Evolutionary conservation across 2,329 filamentous ascomycete species (phyloP).

Genomic region (Cladophialophora exuberans): DNA sequence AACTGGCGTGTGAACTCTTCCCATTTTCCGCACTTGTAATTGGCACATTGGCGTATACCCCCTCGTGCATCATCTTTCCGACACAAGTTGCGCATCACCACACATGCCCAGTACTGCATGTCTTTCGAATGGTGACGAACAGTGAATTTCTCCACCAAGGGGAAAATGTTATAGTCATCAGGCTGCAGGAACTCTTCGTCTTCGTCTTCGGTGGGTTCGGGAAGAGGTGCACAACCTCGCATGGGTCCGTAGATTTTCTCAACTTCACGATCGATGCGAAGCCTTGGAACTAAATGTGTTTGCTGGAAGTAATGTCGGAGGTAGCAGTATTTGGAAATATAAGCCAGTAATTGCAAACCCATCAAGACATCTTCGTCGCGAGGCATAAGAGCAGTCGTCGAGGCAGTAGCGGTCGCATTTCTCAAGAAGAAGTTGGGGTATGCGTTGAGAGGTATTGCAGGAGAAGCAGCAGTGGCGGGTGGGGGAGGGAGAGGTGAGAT

Average conservation of each 20-base stretch:
- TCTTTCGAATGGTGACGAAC: constrained; percentile 92
- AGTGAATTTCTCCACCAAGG: constrained; percentile 96
- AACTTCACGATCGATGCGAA: constrained; percentile 87
- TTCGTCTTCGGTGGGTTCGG: constrained; percentile 62
- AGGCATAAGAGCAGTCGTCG: constrained; percentile 87
- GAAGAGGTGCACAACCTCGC: constrained; percentile 40
- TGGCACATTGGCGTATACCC: constrained; percentile 94
- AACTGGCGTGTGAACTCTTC: constrained; percentile 96
- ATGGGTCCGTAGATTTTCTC: constrained; percentile 75
- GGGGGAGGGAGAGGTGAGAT: constrained; percentile 73
- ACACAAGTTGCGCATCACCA: constrained; percentile 98
- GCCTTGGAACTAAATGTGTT: constrained; percentile 87
- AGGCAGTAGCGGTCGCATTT: constrained; percentile 67
- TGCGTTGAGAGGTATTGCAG: constrained; percentile 70
- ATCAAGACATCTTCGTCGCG: constrained; percentile 97
- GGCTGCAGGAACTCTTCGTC: constrained; percentile 88
- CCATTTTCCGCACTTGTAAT: constrained; percentile 98
- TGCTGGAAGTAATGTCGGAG: constrained; percentile 92
- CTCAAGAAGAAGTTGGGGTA: constrained; percentile 82
- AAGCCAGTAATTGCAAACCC: constrained; percentile 94
- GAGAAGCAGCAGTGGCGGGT: constrained; percentile 68
- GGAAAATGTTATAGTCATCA: constrained; percentile 98
- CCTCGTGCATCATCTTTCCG: constrained; percentile 94
- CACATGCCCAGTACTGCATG: constrained; percentile 99
- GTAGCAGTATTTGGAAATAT: constrained; percentile 98